These are phyloP conservation scores for Suillus paluster DNA, from an alignment of 768 basidiomycete genomes.

Conservation along the genomic window DNA sequence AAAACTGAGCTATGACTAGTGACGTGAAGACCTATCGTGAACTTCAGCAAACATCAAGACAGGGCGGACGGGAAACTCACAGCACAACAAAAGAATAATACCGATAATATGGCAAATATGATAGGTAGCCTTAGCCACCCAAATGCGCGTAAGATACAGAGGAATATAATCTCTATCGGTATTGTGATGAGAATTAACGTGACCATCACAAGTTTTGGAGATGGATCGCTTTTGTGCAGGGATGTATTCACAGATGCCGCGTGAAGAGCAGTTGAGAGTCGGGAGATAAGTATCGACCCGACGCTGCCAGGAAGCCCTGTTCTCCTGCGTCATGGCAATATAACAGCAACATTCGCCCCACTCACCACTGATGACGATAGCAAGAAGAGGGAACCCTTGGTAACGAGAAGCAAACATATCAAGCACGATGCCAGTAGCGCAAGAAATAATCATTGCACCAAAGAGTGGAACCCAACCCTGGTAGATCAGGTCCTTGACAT, in stretches of 20 bases:
- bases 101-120: conserved; percentile 65
- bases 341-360: conserved; percentile 5
- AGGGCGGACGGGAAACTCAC: conserved; percentile 51
- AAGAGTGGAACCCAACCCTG: conserved; percentile 93
- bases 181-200: conserved; percentile 77
- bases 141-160: conserved; percentile 61
- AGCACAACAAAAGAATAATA: conserved; percentile 75
- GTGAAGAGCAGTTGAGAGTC: conserved; percentile 89
- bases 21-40: conserved; percentile 67
- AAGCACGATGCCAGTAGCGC: conserved; percentile 88
- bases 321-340: conserved; percentile 2
- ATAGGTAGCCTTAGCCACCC: conserved; percentile 81
- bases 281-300: conserved; percentile 89
- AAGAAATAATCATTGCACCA: conserved; percentile 85
- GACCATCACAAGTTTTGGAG: conserved; percentile 57
- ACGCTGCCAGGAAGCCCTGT: conserved; percentile 85
- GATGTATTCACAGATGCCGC: conserved; percentile 29
- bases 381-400: conserved; percentile 85
- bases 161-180: conserved; percentile 79
- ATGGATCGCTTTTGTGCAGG: conserved; percentile 29
- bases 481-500: conserved; percentile 71
- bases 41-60: conserved; percentile 1
- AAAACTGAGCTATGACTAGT: conserved; percentile 60
- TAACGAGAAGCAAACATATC: conserved; percentile 88
- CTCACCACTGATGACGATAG: conserved; percentile 85